Evolutionary conservation across 2,329 filamentous ascomycete species (phyloP), one percentile per base, ranked within the genome.

Genomic region (Dichotomopilus funicola): DNA sequence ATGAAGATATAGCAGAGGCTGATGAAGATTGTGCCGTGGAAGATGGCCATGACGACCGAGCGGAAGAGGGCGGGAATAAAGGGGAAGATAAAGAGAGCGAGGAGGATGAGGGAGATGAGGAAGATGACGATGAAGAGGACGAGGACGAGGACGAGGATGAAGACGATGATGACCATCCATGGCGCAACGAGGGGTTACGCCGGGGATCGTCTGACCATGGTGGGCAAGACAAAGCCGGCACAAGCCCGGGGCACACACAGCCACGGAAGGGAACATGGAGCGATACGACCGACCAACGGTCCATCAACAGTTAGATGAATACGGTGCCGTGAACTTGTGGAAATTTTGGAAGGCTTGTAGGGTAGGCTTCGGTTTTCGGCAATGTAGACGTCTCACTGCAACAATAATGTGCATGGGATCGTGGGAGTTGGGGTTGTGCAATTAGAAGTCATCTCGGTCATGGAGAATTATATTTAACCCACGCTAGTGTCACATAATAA

Each of bases 151-250:
- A 27, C 19, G 19, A 53, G 3, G 58, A 56, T 6, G 54, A 60
- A 1, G 61, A 61, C 37, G 56, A 62, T 27, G 60, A 63, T 2
- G 64, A 64, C 34, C 45, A 54, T 5, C 60, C 65, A 1, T 67
- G 65, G 65, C 60, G 62, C 8, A 58, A 65, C 41, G 65, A 67
- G 47, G 62, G 63, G 19, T 53, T 63, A 42, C 41, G 45, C 44
- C 42, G 50, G 7, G 47, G 27, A 47, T 44, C 55, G 5, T 46
- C 49, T 50, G 56, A 59, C 1, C 62, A 60, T 36, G 60, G 59
- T 3, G 61, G 62, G 7, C 61, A 58, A 35, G 52, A 59, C 50
- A 46, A 35, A 33, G 49, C 48, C 53, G 49, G 57, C 44, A 48
- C 56, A 31, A 59, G 53, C 34, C 43, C 44, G 10, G 56, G 58